phyloP scores from a whole-genome alignment of 2,329 filamentous ascomycete species.

The Diaporthe amygdali region DNA sequence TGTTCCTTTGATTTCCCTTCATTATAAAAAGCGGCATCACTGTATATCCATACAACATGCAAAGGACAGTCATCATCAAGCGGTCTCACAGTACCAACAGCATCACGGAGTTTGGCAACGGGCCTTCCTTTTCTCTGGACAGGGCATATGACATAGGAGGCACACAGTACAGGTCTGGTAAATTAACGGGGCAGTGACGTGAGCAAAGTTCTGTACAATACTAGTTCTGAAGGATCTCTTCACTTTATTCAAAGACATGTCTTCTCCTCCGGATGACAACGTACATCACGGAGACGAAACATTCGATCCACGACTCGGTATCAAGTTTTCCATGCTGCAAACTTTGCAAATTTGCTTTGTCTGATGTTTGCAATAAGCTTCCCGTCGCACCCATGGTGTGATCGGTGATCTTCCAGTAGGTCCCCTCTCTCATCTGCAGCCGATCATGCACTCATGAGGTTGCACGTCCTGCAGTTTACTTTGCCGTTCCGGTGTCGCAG shows the following conservation, averaged over 20 bases:
- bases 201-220: background rate
- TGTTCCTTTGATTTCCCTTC: background rate
- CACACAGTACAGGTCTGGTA: background rate
- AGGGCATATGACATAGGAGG: background rate
- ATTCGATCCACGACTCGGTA: background rate
- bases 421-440: background rate
- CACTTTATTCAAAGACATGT: background rate
- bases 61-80: conserved; percentile 6
- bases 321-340: background rate
- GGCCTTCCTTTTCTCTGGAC: background rate
- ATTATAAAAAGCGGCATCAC: background rate
- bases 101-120: conserved; percentile 2
- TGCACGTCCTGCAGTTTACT: background rate
- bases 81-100: conserved; percentile 6
- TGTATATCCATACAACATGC: conserved; percentile 10
- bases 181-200: background rate
- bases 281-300: conserved; percentile 1
- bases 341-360: background rate
- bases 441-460: background rate
- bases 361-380: background rate
- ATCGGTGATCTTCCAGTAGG: background rate
- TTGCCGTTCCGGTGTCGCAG: conserved; percentile 5
- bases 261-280: background rate
- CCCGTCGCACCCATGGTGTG: background rate
- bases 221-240: background rate